These are phyloP conservation scores for Rosa persica DNA, from an alignment of 306 rosid species.

Conservation along the genomic window DNA sequence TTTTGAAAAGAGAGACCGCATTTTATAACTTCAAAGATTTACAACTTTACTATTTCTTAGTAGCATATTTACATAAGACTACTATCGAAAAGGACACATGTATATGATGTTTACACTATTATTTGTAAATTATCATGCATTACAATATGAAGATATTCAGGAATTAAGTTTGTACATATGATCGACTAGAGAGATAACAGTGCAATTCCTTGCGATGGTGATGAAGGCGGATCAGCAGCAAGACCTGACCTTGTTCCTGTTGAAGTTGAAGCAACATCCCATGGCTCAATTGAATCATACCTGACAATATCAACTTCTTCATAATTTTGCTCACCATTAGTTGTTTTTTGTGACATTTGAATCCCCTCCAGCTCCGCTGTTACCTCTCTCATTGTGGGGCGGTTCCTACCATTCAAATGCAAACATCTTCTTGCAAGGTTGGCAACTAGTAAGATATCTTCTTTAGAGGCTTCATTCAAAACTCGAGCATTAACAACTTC, in stretches of 20 bases:
- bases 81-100: no score
- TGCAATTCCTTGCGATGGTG: background rate
- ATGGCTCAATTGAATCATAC: background rate
- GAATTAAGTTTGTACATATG: no score
- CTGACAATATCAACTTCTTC: conserved; percentile 14
- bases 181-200: background rate
- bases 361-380: conserved; percentile 34
- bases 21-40: no score
- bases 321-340: background rate
- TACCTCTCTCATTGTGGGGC: conserved; percentile 55
- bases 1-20: no score
- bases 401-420: conserved; percentile 41
- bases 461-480: conserved; percentile 19
- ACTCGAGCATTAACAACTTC: conserved; percentile 40
- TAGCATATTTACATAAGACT: no score
- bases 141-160: no score
- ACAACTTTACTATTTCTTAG: no score
- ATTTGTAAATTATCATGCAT: no score
- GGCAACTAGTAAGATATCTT: conserved; percentile 38
- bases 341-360: background rate
- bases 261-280: background rate
- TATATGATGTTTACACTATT: no score
- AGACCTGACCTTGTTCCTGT: background rate
- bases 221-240: background rate
- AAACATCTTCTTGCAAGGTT: conserved; percentile 44